These are phyloP conservation scores for Chaetomiaceae sp. DNA, from an alignment of 2,329 filamentous ascomycete genomes.

Conservation along the genomic window DNA sequence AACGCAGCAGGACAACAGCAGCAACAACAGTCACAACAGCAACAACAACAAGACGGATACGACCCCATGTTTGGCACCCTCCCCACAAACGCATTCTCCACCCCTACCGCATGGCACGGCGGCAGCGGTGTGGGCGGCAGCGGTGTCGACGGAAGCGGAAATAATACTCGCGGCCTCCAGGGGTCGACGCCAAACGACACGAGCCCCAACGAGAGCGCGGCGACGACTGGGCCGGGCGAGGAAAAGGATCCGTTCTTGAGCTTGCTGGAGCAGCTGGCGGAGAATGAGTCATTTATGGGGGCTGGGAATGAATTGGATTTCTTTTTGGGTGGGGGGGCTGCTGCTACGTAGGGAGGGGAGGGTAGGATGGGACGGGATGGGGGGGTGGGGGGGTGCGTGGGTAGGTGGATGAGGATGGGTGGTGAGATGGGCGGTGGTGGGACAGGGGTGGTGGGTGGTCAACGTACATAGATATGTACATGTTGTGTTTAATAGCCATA, in stretches of 20 bases:
- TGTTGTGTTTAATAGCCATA: too few species aligned
- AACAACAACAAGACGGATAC: slow-evolving; percentile 32
- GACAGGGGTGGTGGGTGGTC: too few species aligned
- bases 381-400: not conserved
- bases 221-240: slow-evolving; percentile 42
- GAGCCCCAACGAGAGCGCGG: slow-evolving; percentile 48
- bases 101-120: slow-evolving; percentile 46
- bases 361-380: too few species aligned
- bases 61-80: slow-evolving; percentile 58
- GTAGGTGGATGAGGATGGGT: too few species aligned
- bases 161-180: too few species aligned
- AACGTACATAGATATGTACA: too few species aligned
- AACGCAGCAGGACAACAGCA: not conserved
- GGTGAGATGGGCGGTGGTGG: too few species aligned
- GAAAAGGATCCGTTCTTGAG: slow-evolving; percentile 80
- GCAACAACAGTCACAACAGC: not conserved
- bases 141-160: slow-evolving; percentile 36
- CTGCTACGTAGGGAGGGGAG: too few species aligned
- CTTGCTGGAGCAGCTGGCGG: slow-evolving; percentile 73
- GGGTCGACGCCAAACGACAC: slow-evolving; percentile 42
- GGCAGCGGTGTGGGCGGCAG: slow-evolving; percentile 32
- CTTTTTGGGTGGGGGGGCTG: slow-evolving; percentile 53
- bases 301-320: slow-evolving; percentile 74
- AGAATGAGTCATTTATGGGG: slow-evolving; percentile 68
- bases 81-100: slow-evolving; percentile 49